Percentiles rank a stretch among this genome's conserved stretches.
These are phyloP conservation scores for Lycium ferocissimum DNA, from an alignment of 257 asterid genomes.

Conservation along the genomic window DNA sequence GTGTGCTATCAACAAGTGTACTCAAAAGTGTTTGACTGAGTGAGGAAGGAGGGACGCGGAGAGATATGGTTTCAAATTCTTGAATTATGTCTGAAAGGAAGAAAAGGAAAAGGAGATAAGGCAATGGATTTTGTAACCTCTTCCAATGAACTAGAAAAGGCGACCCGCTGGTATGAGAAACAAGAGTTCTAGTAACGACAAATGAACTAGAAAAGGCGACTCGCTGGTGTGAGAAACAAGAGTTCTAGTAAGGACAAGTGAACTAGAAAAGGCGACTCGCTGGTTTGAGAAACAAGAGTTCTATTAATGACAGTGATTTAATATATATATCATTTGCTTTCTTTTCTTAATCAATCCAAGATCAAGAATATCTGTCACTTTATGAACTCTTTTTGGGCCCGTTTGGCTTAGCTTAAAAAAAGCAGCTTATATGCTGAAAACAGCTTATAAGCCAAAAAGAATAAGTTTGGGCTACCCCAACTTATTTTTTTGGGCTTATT, in stretches of 20 bases:
- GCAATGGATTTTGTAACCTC: background rate
- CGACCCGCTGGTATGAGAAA: background rate
- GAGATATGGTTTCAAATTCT: conserved; percentile 18
- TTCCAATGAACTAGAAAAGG: background rate
- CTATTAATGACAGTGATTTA: conserved; percentile 3
- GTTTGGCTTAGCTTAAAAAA: too few relatives aligned
- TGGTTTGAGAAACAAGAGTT: background rate
- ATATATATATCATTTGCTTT: conserved; percentile 12
- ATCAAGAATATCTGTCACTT: background rate
- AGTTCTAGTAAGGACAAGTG: background rate
- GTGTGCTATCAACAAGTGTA: background rate
- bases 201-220: background rate
- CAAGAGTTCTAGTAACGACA: background rate
- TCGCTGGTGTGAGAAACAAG: background rate
- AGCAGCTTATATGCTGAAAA: too few relatives aligned
- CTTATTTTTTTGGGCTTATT: too few relatives aligned
- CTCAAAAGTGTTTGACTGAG: background rate
- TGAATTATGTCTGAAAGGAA: conserved; percentile 2
- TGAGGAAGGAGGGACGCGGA: background rate
- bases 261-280: background rate
- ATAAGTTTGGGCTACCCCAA: too few relatives aligned
- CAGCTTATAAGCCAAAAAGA: too few relatives aligned
- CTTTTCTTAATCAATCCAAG: background rate
- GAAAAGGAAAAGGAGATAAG: background rate
- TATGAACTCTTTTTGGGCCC: conserved; percentile 19